These are phyloP conservation scores for Dianthus caryophyllus DNA, from an alignment of 148 eudicot genomes.

Conservation along the genomic window DNA sequence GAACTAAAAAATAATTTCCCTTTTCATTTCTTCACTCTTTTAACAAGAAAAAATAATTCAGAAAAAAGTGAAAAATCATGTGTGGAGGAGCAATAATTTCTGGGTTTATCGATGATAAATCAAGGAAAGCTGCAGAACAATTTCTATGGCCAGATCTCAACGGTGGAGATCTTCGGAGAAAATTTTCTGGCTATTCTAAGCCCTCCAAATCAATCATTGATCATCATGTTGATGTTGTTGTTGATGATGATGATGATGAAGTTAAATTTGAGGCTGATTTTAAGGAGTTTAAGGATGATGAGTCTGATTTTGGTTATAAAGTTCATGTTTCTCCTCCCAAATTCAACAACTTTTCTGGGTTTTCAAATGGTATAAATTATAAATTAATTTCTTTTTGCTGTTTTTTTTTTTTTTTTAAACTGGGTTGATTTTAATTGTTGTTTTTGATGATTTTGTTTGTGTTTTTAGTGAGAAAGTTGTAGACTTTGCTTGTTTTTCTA, in stretches of 20 bases:
- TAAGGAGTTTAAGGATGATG: slow-evolving; percentile 8
- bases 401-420: not conserved
- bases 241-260: not conserved
- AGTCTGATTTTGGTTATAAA: not conserved
- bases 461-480: not conserved
- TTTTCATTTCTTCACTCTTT: too few relatives aligned
- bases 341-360: not conserved
- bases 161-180: not conserved
- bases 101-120: slow-evolving; percentile 1
- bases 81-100: slow-evolving; percentile 25
- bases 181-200: not conserved
- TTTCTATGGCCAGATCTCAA: slow-evolving; percentile 16
- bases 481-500: not conserved
- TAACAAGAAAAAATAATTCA: too few relatives aligned
- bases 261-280: slow-evolving; percentile 12
- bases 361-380: not conserved
- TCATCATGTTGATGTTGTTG: not conserved
- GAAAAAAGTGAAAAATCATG: not conserved
- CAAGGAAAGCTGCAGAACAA: slow-evolving; percentile 4
- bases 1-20: too few relatives aligned
- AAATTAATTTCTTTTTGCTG: not conserved
- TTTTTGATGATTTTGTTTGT: not conserved
- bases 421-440: too few relatives aligned
- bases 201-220: slow-evolving; percentile 5
- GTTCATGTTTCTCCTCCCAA: not conserved